Percentiles rank a stretch among this genome's conserved stretches.
Conservation (phyloP, 768 basidiomycete genomes). For the Krasilnikovozyma curviuscula region DNA sequence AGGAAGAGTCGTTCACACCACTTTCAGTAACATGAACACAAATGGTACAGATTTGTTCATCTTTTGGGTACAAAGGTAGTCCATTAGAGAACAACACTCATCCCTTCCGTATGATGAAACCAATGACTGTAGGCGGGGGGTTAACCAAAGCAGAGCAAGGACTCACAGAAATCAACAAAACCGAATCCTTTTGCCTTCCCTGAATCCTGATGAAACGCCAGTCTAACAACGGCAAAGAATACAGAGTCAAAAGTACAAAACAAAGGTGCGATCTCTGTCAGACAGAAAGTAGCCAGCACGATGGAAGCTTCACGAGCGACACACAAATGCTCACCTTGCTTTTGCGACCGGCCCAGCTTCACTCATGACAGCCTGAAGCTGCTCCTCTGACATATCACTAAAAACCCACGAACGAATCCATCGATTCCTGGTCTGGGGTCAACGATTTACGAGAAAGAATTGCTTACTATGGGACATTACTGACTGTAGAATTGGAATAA, state of each 20-base stretch:
- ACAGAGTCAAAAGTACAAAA: not conserved
- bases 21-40: not conserved
- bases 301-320: not conserved
- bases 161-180: slow-evolving; percentile 26
- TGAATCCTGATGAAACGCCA: slow-evolving; percentile 26
- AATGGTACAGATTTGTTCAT: not conserved
- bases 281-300: not conserved
- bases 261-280: not conserved
- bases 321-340: slow-evolving; percentile 20
- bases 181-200: slow-evolving; percentile 26
- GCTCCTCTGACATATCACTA: slow-evolving; percentile 28
- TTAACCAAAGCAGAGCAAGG: not conserved
- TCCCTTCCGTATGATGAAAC: not conserved
- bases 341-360: slow-evolving; percentile 26
- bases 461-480: slow-evolving; percentile 20
- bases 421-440: slow-evolving; percentile 3
- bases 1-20: no score
- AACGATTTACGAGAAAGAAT: not conserved
- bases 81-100: not conserved
- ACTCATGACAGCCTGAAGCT: slow-evolving; percentile 23
- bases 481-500: slow-evolving; percentile 6
- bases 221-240: slow-evolving; percentile 11
- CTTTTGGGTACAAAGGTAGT: not conserved
- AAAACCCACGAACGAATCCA: not conserved
- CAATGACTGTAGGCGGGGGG: no score